Conservation (phyloP, 1,284 basidiomycete genomes). For the Trichosporon inkin region DNA sequence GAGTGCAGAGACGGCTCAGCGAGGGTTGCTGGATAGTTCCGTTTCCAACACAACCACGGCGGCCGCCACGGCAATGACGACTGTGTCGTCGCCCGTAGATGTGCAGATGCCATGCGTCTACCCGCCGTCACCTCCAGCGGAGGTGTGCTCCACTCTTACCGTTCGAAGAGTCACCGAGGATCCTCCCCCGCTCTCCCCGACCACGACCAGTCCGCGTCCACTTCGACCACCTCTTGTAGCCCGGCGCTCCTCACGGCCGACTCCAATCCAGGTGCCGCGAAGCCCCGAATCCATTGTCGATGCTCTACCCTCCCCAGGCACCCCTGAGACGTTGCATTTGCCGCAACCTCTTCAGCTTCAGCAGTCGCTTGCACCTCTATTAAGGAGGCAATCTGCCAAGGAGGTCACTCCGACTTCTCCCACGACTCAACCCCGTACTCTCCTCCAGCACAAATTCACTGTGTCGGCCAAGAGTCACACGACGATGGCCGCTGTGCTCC, state of each 20-base stretch:
- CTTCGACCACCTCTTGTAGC: not conserved
- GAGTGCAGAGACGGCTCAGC: not conserved
- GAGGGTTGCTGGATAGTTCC: not conserved
- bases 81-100: not conserved
- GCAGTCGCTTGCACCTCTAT: not conserved
- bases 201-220: not conserved
- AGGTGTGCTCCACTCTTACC: not conserved
- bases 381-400: not conserved
- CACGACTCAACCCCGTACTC: not conserved
- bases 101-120: not conserved
- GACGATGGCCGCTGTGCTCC: not conserved
- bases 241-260: not conserved
- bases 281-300: not conserved
- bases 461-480: not conserved
- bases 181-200: not conserved
- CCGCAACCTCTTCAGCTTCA: slow-evolving; percentile 3
- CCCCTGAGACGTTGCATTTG: not conserved
- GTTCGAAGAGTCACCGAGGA: not conserved
- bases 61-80: not conserved
- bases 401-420: not conserved
- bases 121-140: slow-evolving; percentile 2
- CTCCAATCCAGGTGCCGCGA: not conserved
- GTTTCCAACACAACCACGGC: not conserved
- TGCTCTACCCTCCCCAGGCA: not conserved
- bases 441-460: slow-evolving; percentile 1